These are phyloP conservation scores for Trichoderma afroharzianum DNA, from an alignment of 2,329 filamentous ascomycete species.

Conservation along the genomic window DNA sequence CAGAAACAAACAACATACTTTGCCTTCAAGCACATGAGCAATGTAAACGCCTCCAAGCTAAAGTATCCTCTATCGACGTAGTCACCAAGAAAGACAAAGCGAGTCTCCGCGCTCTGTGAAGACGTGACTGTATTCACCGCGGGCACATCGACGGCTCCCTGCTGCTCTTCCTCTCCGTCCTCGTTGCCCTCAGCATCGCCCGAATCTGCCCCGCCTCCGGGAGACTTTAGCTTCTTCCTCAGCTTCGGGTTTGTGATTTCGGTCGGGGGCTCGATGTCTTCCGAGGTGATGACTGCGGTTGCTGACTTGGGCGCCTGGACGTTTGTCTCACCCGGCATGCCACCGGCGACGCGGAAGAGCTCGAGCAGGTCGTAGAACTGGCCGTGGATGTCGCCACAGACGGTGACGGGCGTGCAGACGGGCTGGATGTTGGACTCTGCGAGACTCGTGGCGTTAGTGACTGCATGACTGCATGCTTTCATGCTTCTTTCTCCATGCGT, in stretches of 20 bases:
- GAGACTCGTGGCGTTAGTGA: background rate
- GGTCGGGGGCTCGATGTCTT: slow-evolving; percentile 86
- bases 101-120: slow-evolving; percentile 50
- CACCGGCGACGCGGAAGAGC: slow-evolving; percentile 92
- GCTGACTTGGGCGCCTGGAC: slow-evolving; percentile 65
- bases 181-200: slow-evolving; percentile 51
- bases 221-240: slow-evolving; percentile 71
- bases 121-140: slow-evolving; percentile 27
- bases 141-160: slow-evolving; percentile 8
- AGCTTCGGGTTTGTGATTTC: slow-evolving; percentile 85
- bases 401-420: slow-evolving; percentile 92
- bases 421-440: slow-evolving; percentile 97
- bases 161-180: slow-evolving; percentile 36
- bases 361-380: slow-evolving; percentile 98
- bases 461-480: background rate
- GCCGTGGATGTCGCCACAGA: slow-evolving; percentile 97
- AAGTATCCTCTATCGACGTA: slow-evolving; percentile 98
- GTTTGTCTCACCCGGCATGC: slow-evolving; percentile 84
- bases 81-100: slow-evolving; percentile 69
- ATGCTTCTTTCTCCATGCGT: background rate
- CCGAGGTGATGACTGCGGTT: slow-evolving; percentile 77
- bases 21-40: slow-evolving; percentile 90
- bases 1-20: slow-evolving; percentile 41
- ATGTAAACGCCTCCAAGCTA: slow-evolving; percentile 94
- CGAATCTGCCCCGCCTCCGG: slow-evolving; percentile 38